Evolutionary conservation across 768 basidiomycete genomes (phyloP).

Genomic region (Phylloporus rhodoxanthus): DNA sequence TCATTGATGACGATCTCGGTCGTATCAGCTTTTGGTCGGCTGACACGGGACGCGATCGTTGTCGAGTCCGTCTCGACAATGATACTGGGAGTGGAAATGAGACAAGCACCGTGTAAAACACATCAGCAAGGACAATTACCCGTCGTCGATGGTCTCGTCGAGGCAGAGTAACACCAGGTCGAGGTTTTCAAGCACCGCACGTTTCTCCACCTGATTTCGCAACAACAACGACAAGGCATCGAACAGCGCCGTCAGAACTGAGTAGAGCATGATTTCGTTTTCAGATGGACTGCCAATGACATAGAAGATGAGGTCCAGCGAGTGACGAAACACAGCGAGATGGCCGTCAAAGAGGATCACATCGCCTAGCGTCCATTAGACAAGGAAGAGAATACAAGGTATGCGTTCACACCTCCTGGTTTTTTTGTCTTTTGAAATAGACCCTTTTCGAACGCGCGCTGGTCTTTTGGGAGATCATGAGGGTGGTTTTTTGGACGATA

Average conservation of each 20-base stretch:
- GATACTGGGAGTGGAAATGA: constrained; percentile 49
- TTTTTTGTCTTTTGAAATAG: constrained; percentile 95
- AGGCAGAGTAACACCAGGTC: constrained; percentile 88
- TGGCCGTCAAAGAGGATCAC: constrained; percentile 88
- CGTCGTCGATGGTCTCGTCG: constrained; percentile 97
- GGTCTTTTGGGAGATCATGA: constrained; percentile 69
- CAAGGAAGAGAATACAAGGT: background rate
- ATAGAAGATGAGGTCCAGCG: constrained; percentile 93
- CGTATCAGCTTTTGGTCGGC: constrained; percentile 85
- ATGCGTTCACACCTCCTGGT: constrained; percentile 61
- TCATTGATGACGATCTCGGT: constrained; percentile 98
- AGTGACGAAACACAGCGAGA: constrained; percentile 90
- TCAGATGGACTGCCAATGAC: constrained; percentile 81
- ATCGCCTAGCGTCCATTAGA: constrained; percentile 54
- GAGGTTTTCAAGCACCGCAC: constrained; percentile 88
- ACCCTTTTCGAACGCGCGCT: constrained; percentile 92
- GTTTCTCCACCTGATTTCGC: constrained; percentile 90
- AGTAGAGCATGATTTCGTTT: constrained; percentile 93
- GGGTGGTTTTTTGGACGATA: constrained; percentile 71
- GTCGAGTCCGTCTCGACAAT: constrained; percentile 95
- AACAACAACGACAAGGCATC: constrained; percentile 85
- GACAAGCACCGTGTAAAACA: background rate
- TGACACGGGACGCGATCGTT: constrained; percentile 93
- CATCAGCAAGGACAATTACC: constrained; percentile 48
- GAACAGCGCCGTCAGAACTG: constrained; percentile 75